These are phyloP conservation scores for Viridothelium virens DNA, from an alignment of 495 filamentous ascomycete genomes.

Conservation along the genomic window DNA sequence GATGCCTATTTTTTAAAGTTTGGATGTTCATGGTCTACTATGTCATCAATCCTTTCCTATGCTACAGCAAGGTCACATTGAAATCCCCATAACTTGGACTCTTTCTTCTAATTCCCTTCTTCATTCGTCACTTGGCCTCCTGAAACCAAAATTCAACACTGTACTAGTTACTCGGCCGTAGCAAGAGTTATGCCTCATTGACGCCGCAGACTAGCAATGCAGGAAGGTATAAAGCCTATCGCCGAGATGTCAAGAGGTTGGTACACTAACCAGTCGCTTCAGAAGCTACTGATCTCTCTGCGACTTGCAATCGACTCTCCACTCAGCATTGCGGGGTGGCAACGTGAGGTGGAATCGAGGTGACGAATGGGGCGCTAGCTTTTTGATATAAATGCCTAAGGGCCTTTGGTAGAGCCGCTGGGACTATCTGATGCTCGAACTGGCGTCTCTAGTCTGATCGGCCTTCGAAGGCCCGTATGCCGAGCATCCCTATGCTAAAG, in stretches of 20 bases:
- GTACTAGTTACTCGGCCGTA: background rate
- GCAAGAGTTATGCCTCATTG: background rate
- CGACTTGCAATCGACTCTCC: background rate
- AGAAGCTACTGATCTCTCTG: background rate
- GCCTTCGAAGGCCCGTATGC: background rate
- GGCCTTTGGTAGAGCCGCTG: background rate
- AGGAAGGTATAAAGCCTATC: background rate
- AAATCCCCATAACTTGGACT: background rate
- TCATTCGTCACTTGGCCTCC: background rate
- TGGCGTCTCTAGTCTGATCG: background rate
- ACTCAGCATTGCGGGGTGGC: background rate
- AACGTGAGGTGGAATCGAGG: background rate
- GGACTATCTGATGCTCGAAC: background rate
- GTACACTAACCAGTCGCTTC: background rate
- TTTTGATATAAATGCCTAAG: background rate
- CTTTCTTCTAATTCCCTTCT: background rate
- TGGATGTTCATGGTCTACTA: background rate
- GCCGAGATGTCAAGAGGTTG: background rate
- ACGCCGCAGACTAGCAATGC: background rate
- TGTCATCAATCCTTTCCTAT: background rate
- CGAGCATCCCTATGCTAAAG: background rate
- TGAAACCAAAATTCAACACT: background rate
- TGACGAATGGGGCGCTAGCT: background rate
- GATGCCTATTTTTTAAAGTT: background rate
- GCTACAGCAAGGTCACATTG: conserved; percentile 4